Base-by-base conservation (phyloP, 2,329 filamentous ascomycete species). In the Clonostachys chloroleuca region DNA sequence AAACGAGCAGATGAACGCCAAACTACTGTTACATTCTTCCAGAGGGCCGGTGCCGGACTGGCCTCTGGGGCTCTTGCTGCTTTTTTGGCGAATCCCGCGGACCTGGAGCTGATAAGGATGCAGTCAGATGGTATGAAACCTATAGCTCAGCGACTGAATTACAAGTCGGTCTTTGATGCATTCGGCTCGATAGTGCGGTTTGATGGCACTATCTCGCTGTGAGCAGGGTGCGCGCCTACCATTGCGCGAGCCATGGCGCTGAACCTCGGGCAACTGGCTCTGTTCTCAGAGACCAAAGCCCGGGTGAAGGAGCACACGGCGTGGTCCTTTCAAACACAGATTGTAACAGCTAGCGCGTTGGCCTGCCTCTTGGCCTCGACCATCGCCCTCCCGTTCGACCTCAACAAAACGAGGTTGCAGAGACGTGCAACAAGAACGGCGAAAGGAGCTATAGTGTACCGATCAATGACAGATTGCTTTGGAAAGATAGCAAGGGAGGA, bases 361-460 rank as follows among this genome's bases (percentile, higher is more conserved):
- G 94, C 94, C 3, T 94, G 94, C 1, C 99, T 99, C 79, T 99
- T 99, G 61, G 94, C 94, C n/a, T 90, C 84, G 54, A 97, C 97
- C 81, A 90, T 99, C 67, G 92, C 86, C 45, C 70, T 99, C 66
- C 94, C 94, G 0, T 99, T 99, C 63, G 94, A 99, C 73, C 99
- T 99, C 69, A 88, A 96, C 71, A 99, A 99, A 86, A 99, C 94
- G 30, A 79, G 94, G 47, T 69, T 99, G 66, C 92, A 99, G 76
- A 96, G 96, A 76, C 92, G 97, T 72, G 82, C 83, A 47, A 84
- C 83, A 47, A 84, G 77, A 61, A 86, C 84, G 1, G 81, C 89
- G 0, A 88, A 94, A 63, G 92, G 92, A 37, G 84, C 83, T 59
- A 58, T 95, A 46, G 92, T 90, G 10, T 99, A 99, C 70, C 87